These are phyloP conservation scores for Wickerhamiella nectarea DNA, from an alignment of 805 yeast species.

Conservation along the genomic window DNA sequence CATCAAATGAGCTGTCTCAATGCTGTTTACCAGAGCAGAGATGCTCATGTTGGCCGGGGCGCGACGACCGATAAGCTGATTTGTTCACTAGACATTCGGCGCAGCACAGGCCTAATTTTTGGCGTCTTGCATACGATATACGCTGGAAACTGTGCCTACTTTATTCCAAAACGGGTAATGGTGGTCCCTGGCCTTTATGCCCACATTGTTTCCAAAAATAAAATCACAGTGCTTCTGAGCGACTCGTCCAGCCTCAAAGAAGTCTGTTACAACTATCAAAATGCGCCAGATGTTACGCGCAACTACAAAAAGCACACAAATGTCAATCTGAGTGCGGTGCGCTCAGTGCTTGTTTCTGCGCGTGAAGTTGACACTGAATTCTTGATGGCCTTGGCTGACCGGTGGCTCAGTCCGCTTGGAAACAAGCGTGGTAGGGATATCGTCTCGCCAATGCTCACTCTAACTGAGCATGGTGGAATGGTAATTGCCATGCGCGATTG, in stretches of 20 bases:
- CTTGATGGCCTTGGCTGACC: slow-evolving; percentile 69
- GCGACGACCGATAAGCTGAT: slow-evolving; percentile 33
- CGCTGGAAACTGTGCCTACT: slow-evolving; percentile 67
- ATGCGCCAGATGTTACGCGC: slow-evolving; percentile 71
- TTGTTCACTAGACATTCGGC: slow-evolving; percentile 53
- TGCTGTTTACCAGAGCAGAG: slow-evolving; percentile 41
- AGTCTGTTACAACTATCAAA: slow-evolving; percentile 85
- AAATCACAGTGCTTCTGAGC: slow-evolving; percentile 62
- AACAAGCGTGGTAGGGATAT: slow-evolving; percentile 61
- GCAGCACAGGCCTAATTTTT: slow-evolving; percentile 73
- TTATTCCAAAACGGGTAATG: slow-evolving; percentile 64
- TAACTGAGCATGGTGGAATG: slow-evolving; percentile 93
- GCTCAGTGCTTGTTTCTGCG: slow-evolving; percentile 84
- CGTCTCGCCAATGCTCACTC: slow-evolving; percentile 75
- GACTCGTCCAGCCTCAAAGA: slow-evolving; percentile 83
- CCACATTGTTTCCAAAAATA: slow-evolving; percentile 52
- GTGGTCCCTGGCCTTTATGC: slow-evolving; percentile 81
- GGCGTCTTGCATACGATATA: slow-evolving; percentile 72
- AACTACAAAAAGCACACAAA: slow-evolving; percentile 61
- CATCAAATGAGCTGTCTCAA: slow-evolving; percentile 76
- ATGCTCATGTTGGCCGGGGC: slow-evolving; percentile 28
- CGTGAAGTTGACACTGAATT: slow-evolving; percentile 87
- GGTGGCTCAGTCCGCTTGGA: slow-evolving; percentile 87
- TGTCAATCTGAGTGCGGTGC: slow-evolving; percentile 64
- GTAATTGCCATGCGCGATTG: slow-evolving; percentile 86